Percentiles rank a stretch among this genome's conserved stretches.
phyloP scores from a whole-genome alignment of 805 yeast species.

The Kuraishia borneana region DNA sequence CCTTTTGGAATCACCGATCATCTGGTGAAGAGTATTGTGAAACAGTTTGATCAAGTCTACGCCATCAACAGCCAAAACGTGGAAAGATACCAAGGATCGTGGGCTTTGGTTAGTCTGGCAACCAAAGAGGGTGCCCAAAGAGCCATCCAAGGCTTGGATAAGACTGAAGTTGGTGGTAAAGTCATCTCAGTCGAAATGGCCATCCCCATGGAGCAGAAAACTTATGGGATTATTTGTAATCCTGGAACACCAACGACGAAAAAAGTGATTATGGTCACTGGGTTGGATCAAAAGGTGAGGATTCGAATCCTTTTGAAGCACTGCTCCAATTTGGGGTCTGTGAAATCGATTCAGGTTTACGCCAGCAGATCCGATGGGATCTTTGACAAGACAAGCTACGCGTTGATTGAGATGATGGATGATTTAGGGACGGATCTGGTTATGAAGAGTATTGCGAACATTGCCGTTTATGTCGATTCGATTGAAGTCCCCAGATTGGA shows the following conservation, averaged over 20 bases:
- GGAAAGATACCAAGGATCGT: neutral
- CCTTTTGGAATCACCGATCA: neutral
- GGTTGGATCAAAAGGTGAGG: neutral
- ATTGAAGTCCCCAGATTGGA: neutral
- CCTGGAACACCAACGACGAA: neutral
- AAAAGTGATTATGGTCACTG: neutral
- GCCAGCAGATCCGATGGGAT: neutral
- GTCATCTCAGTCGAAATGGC: neutral
- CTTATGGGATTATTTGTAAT: neutral
- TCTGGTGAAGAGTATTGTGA: neutral
- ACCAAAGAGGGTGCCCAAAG: neutral
- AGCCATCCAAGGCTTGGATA: neutral
- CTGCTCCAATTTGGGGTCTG: neutral
- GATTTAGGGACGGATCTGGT: constrained; percentile 56
- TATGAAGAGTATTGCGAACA: constrained; percentile 6
- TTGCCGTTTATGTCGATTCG: neutral
- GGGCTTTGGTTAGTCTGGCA: neutral
- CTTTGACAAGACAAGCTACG: constrained; percentile 29
- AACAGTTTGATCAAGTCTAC: neutral
- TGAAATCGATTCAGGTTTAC: neutral
- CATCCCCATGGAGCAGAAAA: neutral
- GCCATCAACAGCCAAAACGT: neutral
- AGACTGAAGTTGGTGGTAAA: neutral
- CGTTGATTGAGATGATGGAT: constrained; percentile 88
- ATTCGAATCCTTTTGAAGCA: neutral